Evolutionary conservation across 2,329 filamentous ascomycete species (phyloP), one percentile per base, ranked within the genome.

Genomic region (Aspergillus transmontanensis): DNA sequence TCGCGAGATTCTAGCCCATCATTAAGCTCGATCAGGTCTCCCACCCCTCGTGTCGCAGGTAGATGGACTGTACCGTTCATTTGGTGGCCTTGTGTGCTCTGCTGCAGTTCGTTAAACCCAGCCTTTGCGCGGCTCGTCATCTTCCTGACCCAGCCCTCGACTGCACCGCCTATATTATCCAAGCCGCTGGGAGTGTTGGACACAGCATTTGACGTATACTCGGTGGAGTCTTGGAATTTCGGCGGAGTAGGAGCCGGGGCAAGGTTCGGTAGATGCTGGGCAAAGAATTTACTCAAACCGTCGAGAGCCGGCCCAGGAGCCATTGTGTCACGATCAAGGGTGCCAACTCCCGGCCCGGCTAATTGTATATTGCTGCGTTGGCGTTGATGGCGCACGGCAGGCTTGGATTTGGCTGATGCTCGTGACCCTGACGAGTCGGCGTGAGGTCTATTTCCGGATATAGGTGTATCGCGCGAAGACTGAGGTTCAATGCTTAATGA

Each of bases 131-230:
- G 77, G 11, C 72, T 77, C 1, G 93, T 92, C 43, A 96, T 89
- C 66, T 93, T 92, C 64, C 94, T 85, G 63, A 98, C 83, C 93
- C 95, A 99, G 1, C 89, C 90, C 79, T 98, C 95, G 34, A 98
- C 89, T 2, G 91, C 90, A 6, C 92, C 90, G 1, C 94, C 93
- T 11, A 96, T 89, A 66, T 94, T 91, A 71, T 97, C 93, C 3
- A 98, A 81, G 9, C 83, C 80, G 1, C 80, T 79, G 7, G 80
- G 73, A 39, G 74, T 71, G 41, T 71, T 73, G 14, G 78, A 76
- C 23, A 71, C 68, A 4, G 66, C 64, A 16, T 71, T 75, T 16
- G 75, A 75, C 19, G 70, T 69, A 6, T 78, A 75, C 58, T 78
- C 79, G 43, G 76, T 75, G 5, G 75, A 77, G 19, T 72, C 71